phyloP scores from a whole-genome alignment of 495 filamentous ascomycete genomes.

The Aspergillus sparsus region DNA sequence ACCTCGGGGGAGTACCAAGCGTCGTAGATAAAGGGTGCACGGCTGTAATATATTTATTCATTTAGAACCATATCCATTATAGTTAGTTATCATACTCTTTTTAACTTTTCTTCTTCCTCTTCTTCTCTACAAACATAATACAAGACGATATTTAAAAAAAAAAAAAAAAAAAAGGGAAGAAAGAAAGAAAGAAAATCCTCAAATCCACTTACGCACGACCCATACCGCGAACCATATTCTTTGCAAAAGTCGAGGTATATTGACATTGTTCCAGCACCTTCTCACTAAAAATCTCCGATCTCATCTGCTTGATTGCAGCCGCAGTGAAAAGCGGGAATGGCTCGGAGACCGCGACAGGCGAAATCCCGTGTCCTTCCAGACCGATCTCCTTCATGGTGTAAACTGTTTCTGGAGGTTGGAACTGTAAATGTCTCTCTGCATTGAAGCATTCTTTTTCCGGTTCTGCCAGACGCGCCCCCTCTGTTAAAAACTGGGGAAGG shows the following conservation, averaged over 20 bases:
- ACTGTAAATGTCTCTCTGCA: constrained; percentile 54
- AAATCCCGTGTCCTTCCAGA: constrained; percentile 57
- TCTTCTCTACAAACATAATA: too few relatives aligned
- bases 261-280: constrained; percentile 62
- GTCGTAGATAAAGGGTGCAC: constrained; percentile 66
- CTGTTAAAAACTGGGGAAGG: constrained; percentile 21
- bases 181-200: neutral
- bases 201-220: constrained; percentile 55
- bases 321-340: constrained; percentile 69
- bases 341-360: constrained; percentile 65
- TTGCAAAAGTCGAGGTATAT: constrained; percentile 61
- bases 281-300: constrained; percentile 61
- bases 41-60: constrained; percentile 42
- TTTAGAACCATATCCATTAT: too few relatives aligned
- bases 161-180: too few relatives aligned
- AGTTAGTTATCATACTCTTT: too few relatives aligned
- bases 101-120: too few relatives aligned
- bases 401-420: constrained; percentile 36
- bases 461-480: constrained; percentile 9
- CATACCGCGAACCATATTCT: constrained; percentile 65
- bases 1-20: constrained; percentile 68
- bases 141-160: too few relatives aligned
- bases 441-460: constrained; percentile 35
- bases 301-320: constrained; percentile 64
- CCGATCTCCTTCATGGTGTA: constrained; percentile 62